Evolutionary conservation across 352 stramenopile species (phyloP), one percentile per base, ranked within the genome.

Genomic region (Globisporangium nagaii): DNA sequence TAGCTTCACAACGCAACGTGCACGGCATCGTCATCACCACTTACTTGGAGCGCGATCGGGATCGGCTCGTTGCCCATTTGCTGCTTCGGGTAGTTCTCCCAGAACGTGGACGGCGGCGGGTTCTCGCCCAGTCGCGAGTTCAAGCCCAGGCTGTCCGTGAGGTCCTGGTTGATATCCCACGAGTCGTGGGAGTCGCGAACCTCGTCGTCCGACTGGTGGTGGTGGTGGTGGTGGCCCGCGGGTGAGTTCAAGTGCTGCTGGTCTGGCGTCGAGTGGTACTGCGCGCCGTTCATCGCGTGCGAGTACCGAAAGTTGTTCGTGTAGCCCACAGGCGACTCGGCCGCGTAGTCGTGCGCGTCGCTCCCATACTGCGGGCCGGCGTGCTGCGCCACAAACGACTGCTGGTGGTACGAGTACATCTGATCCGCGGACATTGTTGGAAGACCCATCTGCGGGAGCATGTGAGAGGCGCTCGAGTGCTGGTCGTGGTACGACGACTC

Each of bases 41-140:
- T 59, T 53, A 66, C 60, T 36, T 66, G 60, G 10, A 60, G 34
- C 2, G 36, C 40, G 19, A 67, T 34, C 28, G 68, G 65, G 22
- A 76, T 65, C 2, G 68, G 65, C 28, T 77, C 68, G 46, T 45
- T 19, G 64, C 48, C 30, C 56, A 53, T 24, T 27, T 46, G 44
- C 24, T 73, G 65, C 54, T 75, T 75, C 2, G 67, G 60, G 58
- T 74, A 74, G 35, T 63, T 71, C 50, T 77, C 68, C 68, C 68
- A 77, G 42, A 77, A 73, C 35, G 65, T 58, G 13, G 65, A 58
- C 3, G 68, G 68, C 11, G 68, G 68, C 20, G 68, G 68, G 65
- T 77, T 71, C 59, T 77, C 68, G 19, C 68, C 68, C 3, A 77
- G 43, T 9, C 68, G 58, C 8, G 52, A 52, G 52, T 51, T 43